Base-by-base conservation (phyloP, 2,329 filamentous ascomycete species). In the Pseudogymnoascus sp. region DNA sequence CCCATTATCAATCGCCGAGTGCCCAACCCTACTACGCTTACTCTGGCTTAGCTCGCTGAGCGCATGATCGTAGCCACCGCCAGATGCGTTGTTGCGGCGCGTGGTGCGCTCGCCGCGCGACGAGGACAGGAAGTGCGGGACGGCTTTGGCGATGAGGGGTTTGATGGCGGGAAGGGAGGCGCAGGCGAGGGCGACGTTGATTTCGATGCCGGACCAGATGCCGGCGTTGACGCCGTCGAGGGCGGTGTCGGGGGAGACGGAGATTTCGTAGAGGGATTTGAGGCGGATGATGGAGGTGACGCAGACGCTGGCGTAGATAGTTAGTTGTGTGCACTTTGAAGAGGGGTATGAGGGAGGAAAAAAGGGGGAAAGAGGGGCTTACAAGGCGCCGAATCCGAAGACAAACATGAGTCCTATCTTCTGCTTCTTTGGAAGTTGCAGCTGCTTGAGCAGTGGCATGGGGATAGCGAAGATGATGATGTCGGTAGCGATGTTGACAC, bases 161-260 rank as follows among this genome's bases (percentile, higher is more conserved):
- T 82, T 82, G 5, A 83, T 73, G 0, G 81, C 79, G 0, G 81
- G 79, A 0, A 81, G 74, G 6, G 77, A 80, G 19, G 80, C 79
- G 67, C 80, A 83, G 31, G 79, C 71, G 39, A 83, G 79, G n/a
- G 77, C 80, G 5, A 78, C 72, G 63, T 80, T 81, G 65, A 82
- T 73, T 66, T 83, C 81, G 61, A 83, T 76, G 64, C 77, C 75
- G 21, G 76, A 78, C 78, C 80, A 80, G 11, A 67, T 67, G 0
- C 57, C 68, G 7, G 61, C 60, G 28, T 66, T 62, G 10, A 64
- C 62, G 11, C 51, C 62, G 19, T 68, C 62, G 48, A 60, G 62
- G 1, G 61, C 63, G 6, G 62, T 37, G 37, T 67, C 66, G 1
- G 62, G 25, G 11, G 63, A 57, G n/a, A 39, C 25, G 19, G 62